Conservation (phyloP, 2,329 filamentous ascomycete genomes). For the Juglanconis oblonga region DNA sequence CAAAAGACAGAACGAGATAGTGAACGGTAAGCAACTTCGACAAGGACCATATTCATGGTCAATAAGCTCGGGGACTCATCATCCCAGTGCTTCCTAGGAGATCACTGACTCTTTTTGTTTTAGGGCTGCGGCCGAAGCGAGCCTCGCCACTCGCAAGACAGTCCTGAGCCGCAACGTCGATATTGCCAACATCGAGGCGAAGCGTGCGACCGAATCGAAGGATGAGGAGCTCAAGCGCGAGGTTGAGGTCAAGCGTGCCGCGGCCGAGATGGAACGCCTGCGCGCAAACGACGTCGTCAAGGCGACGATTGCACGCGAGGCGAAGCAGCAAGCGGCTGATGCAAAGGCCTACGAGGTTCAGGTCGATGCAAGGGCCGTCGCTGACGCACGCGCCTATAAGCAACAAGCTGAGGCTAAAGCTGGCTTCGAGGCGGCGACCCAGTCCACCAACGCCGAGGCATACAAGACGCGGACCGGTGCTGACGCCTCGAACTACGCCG, state of each 20-base stretch:
- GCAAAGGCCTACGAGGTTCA: slow-evolving; percentile 62
- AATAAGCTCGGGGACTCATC: too few relatives aligned
- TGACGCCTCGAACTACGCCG: slow-evolving; percentile 36
- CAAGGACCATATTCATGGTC: neutral
- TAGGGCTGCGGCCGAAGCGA: slow-evolving; percentile 73
- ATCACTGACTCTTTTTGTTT: neutral
- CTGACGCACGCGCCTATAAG: slow-evolving; percentile 52
- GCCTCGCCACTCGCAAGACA: slow-evolving; percentile 70
- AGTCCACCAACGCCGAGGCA: slow-evolving; percentile 43
- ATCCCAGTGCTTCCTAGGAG: too few relatives aligned
- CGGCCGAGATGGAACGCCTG: slow-evolving; percentile 76
- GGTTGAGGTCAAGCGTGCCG: slow-evolving; percentile 74
- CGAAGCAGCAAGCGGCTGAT: slow-evolving; percentile 67
- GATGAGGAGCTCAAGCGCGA: slow-evolving; percentile 79
- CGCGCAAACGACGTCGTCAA: slow-evolving; percentile 76
- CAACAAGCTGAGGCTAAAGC: slow-evolving; percentile 50
- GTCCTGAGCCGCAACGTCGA: slow-evolving; percentile 71
- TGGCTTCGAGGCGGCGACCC: slow-evolving; percentile 45
- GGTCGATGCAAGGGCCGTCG: slow-evolving; percentile 55
- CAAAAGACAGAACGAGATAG: slow-evolving; percentile 67
- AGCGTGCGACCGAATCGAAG: slow-evolving; percentile 68
- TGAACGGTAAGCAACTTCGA: neutral
- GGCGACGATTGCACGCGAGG: slow-evolving; percentile 67
- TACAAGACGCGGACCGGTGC: slow-evolving; percentile 47
- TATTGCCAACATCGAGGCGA: slow-evolving; percentile 71